Evolutionary conservation across 257 asterid species (phyloP).

Genomic region (Nicotiana sylvestris): DNA sequence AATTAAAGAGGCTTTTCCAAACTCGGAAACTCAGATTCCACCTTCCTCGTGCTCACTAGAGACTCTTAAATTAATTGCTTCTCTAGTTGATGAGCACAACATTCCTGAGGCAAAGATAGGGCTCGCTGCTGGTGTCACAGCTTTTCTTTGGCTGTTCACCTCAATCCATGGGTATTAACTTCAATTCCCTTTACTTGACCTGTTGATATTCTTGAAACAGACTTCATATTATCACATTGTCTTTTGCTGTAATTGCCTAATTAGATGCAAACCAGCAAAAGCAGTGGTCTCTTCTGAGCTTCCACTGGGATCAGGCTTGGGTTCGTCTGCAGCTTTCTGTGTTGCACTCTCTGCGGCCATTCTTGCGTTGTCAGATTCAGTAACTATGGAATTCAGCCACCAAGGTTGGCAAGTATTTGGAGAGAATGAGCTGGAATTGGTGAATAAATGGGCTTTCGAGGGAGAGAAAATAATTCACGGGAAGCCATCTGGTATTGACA

Average conservation of each 20-base stretch:
- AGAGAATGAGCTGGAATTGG: constrained; percentile 71
- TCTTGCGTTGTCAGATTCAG: constrained; percentile 65
- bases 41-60: constrained; percentile 76
- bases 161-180: constrained; percentile 67
- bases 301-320: constrained; percentile 95
- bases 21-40: constrained; percentile 40
- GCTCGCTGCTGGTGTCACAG: constrained; percentile 76
- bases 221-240: constrained; percentile 6
- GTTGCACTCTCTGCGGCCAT: constrained; percentile 87
- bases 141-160: constrained; percentile 86
- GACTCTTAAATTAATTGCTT: constrained; percentile 59
- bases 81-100: constrained; percentile 65
- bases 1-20: constrained; percentile 71
- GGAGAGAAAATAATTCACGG: constrained; percentile 97
- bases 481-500: constrained; percentile 98
- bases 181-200: background rate
- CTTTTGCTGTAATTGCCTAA: constrained; percentile 20
- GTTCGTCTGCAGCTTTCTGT: constrained; percentile 95
- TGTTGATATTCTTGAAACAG: background rate
- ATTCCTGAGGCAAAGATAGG: constrained; percentile 64
- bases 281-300: constrained; percentile 80
- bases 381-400: constrained; percentile 63
- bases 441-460: constrained; percentile 95
- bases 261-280: constrained; percentile 83
- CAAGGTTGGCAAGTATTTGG: constrained; percentile 84